Evolutionary conservation across 2,329 filamentous ascomycete species (phyloP).

Genomic region (Alternaria hordeiaustralica): DNA sequence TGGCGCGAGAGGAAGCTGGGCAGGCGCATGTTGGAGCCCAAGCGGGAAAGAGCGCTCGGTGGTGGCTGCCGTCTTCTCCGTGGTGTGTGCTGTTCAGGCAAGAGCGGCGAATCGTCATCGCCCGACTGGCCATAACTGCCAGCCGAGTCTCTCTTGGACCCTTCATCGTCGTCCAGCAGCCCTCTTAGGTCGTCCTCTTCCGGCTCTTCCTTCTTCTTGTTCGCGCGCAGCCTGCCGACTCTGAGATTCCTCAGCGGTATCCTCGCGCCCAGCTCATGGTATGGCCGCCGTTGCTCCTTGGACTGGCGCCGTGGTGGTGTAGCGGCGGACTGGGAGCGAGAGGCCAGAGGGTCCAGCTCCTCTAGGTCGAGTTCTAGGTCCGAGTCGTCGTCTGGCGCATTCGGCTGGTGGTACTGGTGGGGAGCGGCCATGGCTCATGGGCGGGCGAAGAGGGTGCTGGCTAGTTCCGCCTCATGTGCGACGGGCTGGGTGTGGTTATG

Average conservation of each 20-base stretch:
- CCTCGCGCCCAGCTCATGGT: constrained; percentile 55
- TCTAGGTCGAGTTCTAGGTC: constrained; percentile 79
- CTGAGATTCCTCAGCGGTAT: constrained; percentile 74
- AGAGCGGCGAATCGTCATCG: constrained; percentile 77
- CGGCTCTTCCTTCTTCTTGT: constrained; percentile 53
- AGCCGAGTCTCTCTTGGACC: constrained; percentile 62
- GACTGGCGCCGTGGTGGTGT: constrained; percentile 38
- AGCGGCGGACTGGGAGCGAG: constrained; percentile 29
- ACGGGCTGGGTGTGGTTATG: constrained; percentile 1
- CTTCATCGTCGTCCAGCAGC: constrained; percentile 69
- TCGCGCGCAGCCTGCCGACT: constrained; percentile 54
- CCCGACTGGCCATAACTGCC: constrained; percentile 62
- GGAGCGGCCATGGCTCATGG: constrained; percentile 56
- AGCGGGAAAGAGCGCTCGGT: constrained; percentile 50
- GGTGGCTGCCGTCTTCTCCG: constrained; percentile 32
- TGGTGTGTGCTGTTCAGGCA: constrained; percentile 54
- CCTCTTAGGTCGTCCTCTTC: constrained; percentile 71
- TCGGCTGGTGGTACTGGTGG: constrained; percentile 57
- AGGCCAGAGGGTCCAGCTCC: constrained; percentile 72
- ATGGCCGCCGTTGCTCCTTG: constrained; percentile 39
- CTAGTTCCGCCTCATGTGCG: constrained; percentile 21
- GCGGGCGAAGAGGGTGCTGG: constrained; percentile 9
- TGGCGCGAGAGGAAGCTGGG: constrained; percentile 66
- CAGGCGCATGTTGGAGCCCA: constrained; percentile 65
- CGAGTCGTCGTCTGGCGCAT: constrained; percentile 72